Evolutionary conservation across 805 yeast species (phyloP), one percentile per base, ranked within the genome.

Genomic region (Candida incommunis): DNA sequence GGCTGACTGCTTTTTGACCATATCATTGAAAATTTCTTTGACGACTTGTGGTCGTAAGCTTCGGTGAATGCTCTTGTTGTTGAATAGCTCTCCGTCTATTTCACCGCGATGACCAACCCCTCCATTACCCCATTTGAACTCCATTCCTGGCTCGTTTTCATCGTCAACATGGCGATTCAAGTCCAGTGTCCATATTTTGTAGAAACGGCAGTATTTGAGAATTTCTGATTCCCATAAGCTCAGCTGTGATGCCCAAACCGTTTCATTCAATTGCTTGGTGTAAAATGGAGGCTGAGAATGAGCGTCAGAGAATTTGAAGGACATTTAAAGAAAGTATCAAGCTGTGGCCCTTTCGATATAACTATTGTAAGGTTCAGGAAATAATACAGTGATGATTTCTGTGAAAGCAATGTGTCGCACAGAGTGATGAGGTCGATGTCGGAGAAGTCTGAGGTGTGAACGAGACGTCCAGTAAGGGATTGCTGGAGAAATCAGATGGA

Each of bases 221-320:
- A 90, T 64, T 23, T 90, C 62, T 40, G 72, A 67, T 23, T 70
- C 65, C 98, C 98, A 90, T 45, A 82, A 75, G n/a, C 70, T 70
- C 15, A 82, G 64, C 61, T 90, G 98, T 9, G 85, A 78, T 24
- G 72, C 70, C 66, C 83, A 75, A 1, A 92, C 80, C 9, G 82
- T 76, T 29, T 78, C 72, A 54, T 90, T 88, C 21, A 92, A 87
- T 63, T 90, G 98, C 49, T 76, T 71, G 5, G 97, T 92, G 65
- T 78, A 90, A 52, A 90, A 76, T 0, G 98, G 98, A 3, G 96
- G 96, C 37, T 31, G 37, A 9, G 37, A 7, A 31, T 31, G 37
- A 7, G 37, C 37, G 20, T 31, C 37, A 5, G 37, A 31, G n/a
- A 31, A 31, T 18, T 16, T 31, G 20, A 13, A 31, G 18, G 37